Conservation (phyloP, 768 basidiomycete genomes). For the Tulasnella sp. region DNA sequence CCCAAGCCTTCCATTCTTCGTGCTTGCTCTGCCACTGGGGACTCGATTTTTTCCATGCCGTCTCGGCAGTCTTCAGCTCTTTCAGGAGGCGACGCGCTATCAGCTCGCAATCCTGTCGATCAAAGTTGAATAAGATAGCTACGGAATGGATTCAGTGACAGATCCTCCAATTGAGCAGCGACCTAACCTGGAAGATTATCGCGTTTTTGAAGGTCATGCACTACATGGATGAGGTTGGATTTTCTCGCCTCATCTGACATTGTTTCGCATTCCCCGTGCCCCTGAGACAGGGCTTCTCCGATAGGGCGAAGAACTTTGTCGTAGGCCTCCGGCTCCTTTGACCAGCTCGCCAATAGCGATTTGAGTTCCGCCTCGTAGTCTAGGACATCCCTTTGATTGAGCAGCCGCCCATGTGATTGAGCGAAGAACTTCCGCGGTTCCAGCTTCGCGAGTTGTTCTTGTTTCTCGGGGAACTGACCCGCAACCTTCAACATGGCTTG, state of each 20-base stretch:
- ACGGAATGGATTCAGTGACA: constrained; percentile 41
- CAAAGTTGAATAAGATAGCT: constrained; percentile 65
- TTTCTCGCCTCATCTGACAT: constrained; percentile 22
- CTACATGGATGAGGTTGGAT: constrained; percentile 49
- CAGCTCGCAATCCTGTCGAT: constrained; percentile 55
- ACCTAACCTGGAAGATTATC: constrained; percentile 50
- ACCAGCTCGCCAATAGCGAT: constrained; percentile 39
- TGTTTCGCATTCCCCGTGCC: not conserved
- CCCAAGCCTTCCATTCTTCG: constrained; percentile 50
- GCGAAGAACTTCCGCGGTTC: constrained; percentile 48
- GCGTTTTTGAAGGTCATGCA: constrained; percentile 54
- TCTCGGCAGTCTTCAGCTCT: constrained; percentile 45
- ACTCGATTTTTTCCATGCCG: constrained; percentile 46
- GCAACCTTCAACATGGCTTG: constrained; percentile 38
- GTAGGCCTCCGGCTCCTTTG: constrained; percentile 33
- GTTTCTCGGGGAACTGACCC: not conserved
- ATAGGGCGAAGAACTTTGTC: constrained; percentile 25
- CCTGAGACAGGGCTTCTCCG: constrained; percentile 26
- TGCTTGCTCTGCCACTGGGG: constrained; percentile 51
- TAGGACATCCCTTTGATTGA: constrained; percentile 54
- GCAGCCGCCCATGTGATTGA: constrained; percentile 22
- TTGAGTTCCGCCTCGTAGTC: constrained; percentile 56
- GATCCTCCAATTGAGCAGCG: not conserved
- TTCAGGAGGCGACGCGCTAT: constrained; percentile 43
- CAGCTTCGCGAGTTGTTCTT: constrained; percentile 37